These are phyloP conservation scores for Metschnikowia baotianmanensis DNA, from an alignment of 805 yeast genomes.

Conservation along the genomic window DNA sequence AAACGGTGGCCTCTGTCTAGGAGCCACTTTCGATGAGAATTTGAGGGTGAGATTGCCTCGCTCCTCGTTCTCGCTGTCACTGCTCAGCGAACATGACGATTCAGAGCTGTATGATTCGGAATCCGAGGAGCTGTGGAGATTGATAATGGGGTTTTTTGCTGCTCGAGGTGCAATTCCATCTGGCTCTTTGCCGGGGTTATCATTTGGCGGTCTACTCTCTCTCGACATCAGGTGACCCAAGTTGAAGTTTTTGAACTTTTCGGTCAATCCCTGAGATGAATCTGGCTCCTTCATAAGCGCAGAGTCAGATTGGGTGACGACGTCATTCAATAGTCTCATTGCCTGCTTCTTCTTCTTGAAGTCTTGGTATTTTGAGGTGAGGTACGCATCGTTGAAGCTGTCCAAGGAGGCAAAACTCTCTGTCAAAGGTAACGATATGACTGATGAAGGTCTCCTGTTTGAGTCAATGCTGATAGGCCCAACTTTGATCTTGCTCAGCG, in stretches of 20 bases:
- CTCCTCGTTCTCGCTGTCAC: constrained; percentile 38
- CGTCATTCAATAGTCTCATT: constrained; percentile 4
- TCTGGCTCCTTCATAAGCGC: constrained; percentile 1
- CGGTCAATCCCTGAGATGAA: constrained; percentile 12
- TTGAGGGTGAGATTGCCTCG: constrained; percentile 45
- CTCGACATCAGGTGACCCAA: constrained; percentile 37
- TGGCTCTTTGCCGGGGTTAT: constrained; percentile 8
- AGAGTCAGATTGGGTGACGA: constrained; percentile 12
- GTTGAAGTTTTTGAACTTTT: constrained; percentile 36
- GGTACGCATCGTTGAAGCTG: constrained; percentile 60
- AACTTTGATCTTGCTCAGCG: constrained; percentile 26
- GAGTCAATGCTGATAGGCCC: constrained; percentile 33
- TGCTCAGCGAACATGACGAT: constrained; percentile 15
- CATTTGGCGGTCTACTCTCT: constrained; percentile 2
- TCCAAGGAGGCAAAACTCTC: constrained; percentile 79
- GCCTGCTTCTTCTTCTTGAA: constrained; percentile 20
- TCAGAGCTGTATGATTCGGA: constrained; percentile 15
- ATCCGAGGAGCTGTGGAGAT: constrained; percentile 13
- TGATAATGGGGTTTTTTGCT: constrained; percentile 3
- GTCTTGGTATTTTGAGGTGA: constrained; percentile 39
- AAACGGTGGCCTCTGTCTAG: constrained; percentile 33
- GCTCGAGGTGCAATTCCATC: constrained; percentile 25
- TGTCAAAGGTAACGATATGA: constrained; percentile 63
- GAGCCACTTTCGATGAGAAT: constrained; percentile 40
- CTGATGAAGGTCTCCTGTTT: constrained; percentile 53